phyloP scores from a whole-genome alignment of 805 yeast genomes.

The Brettanomyces anomalus region DNA sequence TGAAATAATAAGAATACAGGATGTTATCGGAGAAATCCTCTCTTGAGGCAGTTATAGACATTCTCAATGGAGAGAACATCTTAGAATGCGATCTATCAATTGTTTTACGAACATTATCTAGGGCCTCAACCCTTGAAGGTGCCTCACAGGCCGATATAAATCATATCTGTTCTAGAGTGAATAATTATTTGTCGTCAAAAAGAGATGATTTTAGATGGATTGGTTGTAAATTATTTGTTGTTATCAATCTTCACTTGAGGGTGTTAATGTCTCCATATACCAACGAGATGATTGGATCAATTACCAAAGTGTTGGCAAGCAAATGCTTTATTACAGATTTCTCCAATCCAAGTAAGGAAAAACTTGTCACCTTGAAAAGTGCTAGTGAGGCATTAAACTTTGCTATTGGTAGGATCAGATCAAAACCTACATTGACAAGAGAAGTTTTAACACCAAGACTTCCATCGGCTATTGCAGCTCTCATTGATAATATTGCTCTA shows the following conservation, averaged over 20 bases:
- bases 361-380: slow-evolving; percentile 23
- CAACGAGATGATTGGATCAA: slow-evolving; percentile 27
- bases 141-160: slow-evolving; percentile 42
- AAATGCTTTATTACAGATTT: slow-evolving; percentile 28
- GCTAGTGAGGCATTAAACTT: slow-evolving; percentile 32
- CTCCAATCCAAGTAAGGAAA: slow-evolving; percentile 16
- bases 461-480: slow-evolving; percentile 46
- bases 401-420: slow-evolving; percentile 46
- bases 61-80: slow-evolving; percentile 18
- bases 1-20: not conserved
- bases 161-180: slow-evolving; percentile 38
- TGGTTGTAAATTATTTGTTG: slow-evolving; percentile 44
- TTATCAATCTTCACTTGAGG: slow-evolving; percentile 29
- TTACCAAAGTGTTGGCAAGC: slow-evolving; percentile 33
- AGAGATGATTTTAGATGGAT: slow-evolving; percentile 45
- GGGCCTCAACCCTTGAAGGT: slow-evolving; percentile 24
- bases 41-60: slow-evolving; percentile 19
- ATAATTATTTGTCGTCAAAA: slow-evolving; percentile 36
- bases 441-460: slow-evolving; percentile 77
- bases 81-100: slow-evolving; percentile 14
- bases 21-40: not conserved
- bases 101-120: slow-evolving; percentile 18
- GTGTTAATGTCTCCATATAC: slow-evolving; percentile 34
- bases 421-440: slow-evolving; percentile 77
- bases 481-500: slow-evolving; percentile 37